These are phyloP conservation scores for Phytophthora citricola DNA, from an alignment of 352 stramenopile species.

Conservation along the genomic window DNA sequence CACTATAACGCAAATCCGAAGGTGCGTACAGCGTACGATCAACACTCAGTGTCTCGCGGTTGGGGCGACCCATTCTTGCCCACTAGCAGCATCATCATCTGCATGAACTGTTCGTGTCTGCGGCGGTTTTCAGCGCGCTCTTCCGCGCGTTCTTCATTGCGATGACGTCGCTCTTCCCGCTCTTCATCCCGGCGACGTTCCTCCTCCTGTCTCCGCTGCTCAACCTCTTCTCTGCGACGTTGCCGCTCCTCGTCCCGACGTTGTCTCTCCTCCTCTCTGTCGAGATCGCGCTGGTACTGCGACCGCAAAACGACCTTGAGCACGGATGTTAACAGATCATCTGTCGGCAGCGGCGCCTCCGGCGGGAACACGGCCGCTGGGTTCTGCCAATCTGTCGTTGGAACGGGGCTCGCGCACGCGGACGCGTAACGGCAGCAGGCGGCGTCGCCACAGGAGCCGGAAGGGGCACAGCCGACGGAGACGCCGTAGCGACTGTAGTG, in stretches of 20 bases:
- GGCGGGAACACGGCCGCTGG: constrained; percentile 23
- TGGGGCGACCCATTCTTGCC: constrained; percentile 28
- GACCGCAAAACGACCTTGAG: constrained; percentile 44
- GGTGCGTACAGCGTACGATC: background rate
- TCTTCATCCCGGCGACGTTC: constrained; percentile 46
- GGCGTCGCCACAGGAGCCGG: background rate
- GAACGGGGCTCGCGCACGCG: constrained; percentile 12
- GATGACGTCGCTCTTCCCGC: constrained; percentile 37
- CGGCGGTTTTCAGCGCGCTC: constrained; percentile 42
- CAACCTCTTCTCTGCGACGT: constrained; percentile 33
- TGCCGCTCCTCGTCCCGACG: constrained; percentile 38
- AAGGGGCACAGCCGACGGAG: constrained; percentile 4
- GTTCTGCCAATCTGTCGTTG: constrained; percentile 30
- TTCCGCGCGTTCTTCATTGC: constrained; percentile 39
- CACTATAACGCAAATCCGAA: constrained; percentile 13
- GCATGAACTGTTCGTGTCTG: constrained; percentile 49
- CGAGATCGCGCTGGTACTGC: constrained; percentile 46
- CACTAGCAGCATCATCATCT: constrained; percentile 47
- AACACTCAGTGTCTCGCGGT: constrained; percentile 28
- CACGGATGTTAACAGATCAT: constrained; percentile 43
- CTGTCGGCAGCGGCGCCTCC: constrained; percentile 26
- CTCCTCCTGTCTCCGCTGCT: constrained; percentile 41
- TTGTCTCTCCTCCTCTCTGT: constrained; percentile 39
- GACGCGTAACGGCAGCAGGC: constrained; percentile 11
- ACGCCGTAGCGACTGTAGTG: background rate